Conservation (phyloP, 495 filamentous ascomycete genomes). For the Annulohypoxylon moriforme region DNA sequence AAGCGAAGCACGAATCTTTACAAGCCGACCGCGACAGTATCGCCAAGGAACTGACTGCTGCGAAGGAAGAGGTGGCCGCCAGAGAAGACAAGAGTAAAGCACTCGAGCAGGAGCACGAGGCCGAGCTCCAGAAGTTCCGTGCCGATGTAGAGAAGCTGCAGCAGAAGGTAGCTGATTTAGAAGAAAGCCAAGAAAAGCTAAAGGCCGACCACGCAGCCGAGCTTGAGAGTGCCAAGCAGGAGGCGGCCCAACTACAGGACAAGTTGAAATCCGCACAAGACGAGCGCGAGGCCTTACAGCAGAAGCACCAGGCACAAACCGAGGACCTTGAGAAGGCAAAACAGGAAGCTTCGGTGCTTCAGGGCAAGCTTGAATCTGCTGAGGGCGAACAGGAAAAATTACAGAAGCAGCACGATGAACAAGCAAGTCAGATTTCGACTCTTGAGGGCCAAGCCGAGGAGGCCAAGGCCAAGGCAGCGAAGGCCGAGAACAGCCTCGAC, state of each 20-base stretch:
- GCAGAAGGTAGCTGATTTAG: conserved; percentile 21
- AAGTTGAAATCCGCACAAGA: conserved; percentile 28
- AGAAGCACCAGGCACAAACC: conserved; percentile 18
- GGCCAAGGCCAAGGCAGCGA: conserved; percentile 37
- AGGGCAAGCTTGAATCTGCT: conserved; percentile 20
- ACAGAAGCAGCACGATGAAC: conserved; percentile 33
- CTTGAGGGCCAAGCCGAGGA: conserved; percentile 21
- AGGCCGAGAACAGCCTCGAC: conserved; percentile 31
- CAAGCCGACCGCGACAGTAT: conserved; percentile 20
- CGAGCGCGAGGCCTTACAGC: conserved; percentile 20
- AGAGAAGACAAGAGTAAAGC: conserved; percentile 31
- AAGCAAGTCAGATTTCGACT: conserved; percentile 18
- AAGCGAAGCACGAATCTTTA: conserved; percentile 31
- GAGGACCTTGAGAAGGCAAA: conserved; percentile 28
- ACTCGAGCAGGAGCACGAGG: conserved; percentile 31
- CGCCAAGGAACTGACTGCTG: conserved; percentile 16
- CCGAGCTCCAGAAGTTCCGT: conserved; percentile 20
- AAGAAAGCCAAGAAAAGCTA: conserved; percentile 20
- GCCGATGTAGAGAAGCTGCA: conserved; percentile 30
- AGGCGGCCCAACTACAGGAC: conserved; percentile 28
- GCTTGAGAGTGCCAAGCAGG: conserved; percentile 32
- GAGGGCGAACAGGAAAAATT: conserved; percentile 19
- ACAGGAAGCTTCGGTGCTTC: conserved; percentile 23
- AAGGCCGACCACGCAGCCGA: conserved; percentile 31
- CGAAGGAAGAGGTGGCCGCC: conserved; percentile 21